These are phyloP conservation scores for Aspergillus quadrilineatus DNA, from an alignment of 2,329 filamentous ascomycete genomes.

Conservation along the genomic window DNA sequence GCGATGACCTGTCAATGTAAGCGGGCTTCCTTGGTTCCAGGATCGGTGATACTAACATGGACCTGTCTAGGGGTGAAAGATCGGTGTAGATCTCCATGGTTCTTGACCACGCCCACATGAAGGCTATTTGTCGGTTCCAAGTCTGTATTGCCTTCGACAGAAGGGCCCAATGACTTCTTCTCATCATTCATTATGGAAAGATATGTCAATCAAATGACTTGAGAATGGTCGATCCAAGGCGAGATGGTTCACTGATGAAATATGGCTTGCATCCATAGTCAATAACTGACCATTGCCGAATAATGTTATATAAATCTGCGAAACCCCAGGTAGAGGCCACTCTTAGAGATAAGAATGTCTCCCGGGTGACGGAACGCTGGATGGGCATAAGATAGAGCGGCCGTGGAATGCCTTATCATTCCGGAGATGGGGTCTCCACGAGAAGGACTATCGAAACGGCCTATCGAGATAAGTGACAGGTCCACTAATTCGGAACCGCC, in stretches of 20 bases:
- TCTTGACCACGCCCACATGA: not conserved
- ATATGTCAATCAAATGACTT: not conserved
- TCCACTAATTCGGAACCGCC: not conserved
- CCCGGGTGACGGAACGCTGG: not conserved
- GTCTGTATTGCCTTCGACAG: not conserved
- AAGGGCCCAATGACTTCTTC: not conserved
- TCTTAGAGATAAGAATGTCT: not conserved
- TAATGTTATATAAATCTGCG: not conserved
- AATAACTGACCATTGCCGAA: not conserved
- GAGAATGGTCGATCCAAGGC: not conserved
- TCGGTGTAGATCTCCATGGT: not conserved
- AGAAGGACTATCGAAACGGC: not conserved
- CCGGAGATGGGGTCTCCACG: not conserved
- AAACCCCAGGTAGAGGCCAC: not conserved
- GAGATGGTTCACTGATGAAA: not conserved
- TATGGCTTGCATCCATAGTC: not conserved
- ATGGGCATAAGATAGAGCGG: not conserved
- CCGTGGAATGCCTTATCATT: not conserved
- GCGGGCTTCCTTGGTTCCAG: no score
- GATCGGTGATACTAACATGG: not conserved
- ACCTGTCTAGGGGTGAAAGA: conserved; percentile 5
- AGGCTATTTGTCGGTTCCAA: not conserved
- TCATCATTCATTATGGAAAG: not conserved
- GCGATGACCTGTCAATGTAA: conserved; percentile 5
- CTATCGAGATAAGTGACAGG: not conserved